phyloP scores from a whole-genome alignment of 2,329 filamentous ascomycete species.

The Sarocladium strictum region DNA sequence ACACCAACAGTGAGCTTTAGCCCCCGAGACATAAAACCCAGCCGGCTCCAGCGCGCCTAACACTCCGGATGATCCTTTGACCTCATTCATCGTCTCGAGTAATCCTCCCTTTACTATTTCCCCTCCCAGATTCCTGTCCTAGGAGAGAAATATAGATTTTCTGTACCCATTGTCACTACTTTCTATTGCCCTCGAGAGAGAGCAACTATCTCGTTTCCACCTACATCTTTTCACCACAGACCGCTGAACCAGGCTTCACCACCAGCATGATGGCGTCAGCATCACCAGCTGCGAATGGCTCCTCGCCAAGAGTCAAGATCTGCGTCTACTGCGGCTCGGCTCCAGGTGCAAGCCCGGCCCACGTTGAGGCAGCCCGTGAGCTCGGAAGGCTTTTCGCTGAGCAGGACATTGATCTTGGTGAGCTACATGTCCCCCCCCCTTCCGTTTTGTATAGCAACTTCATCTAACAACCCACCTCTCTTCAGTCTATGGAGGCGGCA shows the following conservation, averaged over 20 bases:
- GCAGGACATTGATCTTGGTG: constrained; percentile 70
- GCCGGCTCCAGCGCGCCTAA: background rate
- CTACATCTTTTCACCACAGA: background rate
- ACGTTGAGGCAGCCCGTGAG: constrained; percentile 71
- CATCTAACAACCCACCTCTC: constrained; percentile 7
- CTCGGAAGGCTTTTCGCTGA: constrained; percentile 70
- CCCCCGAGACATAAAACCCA: background rate
- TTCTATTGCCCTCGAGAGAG: background rate
- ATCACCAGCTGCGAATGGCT: constrained; percentile 17
- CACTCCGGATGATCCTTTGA: background rate
- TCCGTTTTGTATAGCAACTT: background rate
- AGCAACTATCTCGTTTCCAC: background rate
- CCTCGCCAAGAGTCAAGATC: constrained; percentile 45
- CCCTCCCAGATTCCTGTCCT: background rate
- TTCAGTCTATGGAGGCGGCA: constrained; percentile 87
- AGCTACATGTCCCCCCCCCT: constrained; percentile 15
- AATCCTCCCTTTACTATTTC: background rate
- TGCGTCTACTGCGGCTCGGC: constrained; percentile 93
- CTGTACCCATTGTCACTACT: background rate
- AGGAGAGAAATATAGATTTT: background rate
- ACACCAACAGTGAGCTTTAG: background rate
- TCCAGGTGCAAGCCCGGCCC: constrained; percentile 63
- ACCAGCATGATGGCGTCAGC: constrained; percentile 14
- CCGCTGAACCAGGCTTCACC: constrained; percentile 2
- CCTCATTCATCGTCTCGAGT: background rate